Evolutionary conservation across 371 early-diverging fungal genomes (phyloP), one percentile per base, ranked within the genome.

Genomic region (Mortierella sp.): DNA sequence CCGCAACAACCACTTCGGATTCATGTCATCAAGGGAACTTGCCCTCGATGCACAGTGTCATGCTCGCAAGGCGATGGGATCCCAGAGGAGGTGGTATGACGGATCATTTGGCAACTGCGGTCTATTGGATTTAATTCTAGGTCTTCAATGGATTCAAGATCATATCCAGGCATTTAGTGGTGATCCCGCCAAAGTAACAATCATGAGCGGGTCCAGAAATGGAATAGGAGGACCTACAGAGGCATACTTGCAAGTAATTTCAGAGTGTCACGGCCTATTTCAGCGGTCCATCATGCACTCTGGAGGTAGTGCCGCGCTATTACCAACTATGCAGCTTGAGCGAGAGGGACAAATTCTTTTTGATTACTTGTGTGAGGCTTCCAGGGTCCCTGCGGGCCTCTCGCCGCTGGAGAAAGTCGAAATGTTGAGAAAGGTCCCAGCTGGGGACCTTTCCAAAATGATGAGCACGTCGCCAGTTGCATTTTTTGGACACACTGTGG

Each of bases 91-190:
- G 6, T 72, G 72, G 72, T 60, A 73, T 32, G 67, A 61, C 9
- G 63, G 54, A 9, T 62, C 67, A 0, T 35, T 66, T 9, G 84
- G 84, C 26, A 88, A 88, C 66, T 70, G 67, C 61, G 89, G 86
- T 2, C 57, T 88, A 0, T 61, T 72, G 12, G 88, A 89, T 65
- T 84, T 86, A 71, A 62, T 58, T 32, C 22, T 73, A 24, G 88
- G 87, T 1, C 60, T 88, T 24, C 37, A 74, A 52, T 90, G 89
- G 88, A 69, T 88, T 26, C 67, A 63, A 22, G 62, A 84, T 35
- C 73, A 89, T 66, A 88, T 90, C 37, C 22, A 16, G 20, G 68
- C 75, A 10, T 89, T 90, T 61, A 83, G 84, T 2, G 89, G 89
- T 1, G 84, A 88, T 45, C 65, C 84, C 0, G 62, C 24, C 12